Evolutionary conservation across 176 grass and related monocot species (phyloP), one percentile per base, ranked within the genome.

Genomic region (Oryza meridionalis): DNA sequence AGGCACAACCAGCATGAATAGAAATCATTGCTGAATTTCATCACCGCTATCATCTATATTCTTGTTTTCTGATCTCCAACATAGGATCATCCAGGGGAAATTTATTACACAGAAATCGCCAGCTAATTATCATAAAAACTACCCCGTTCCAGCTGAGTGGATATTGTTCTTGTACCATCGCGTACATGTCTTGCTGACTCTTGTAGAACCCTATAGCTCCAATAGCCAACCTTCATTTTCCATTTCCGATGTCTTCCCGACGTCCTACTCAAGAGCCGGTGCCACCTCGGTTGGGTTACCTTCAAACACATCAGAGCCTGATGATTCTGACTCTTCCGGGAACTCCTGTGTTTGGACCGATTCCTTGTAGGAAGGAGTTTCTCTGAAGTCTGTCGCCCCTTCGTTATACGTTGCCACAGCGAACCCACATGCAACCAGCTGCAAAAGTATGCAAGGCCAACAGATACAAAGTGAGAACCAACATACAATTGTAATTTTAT

Each of bases 281-380:
- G 93, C 96, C 49, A 90, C 96, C 87, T 99, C 96, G 31, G 96
- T 99, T 38, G 96, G 96, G 72, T 99, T 99, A 33, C 89, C 93
- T 79, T 99, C 96, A 46, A 99, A 99, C 49, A 99, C 93, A n/a
- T 99, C 96, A 12, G 88, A 72, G 31, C 85, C 33, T 38, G 96
- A 96, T 65, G 89, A 89, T 59, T 99, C 93, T n/a, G 96, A 76
- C 43, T 94, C 93, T 74, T 99, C 91, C 17, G 94, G 81, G 77
- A 99, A 90, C 84, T 99, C 91, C 78, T 89, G 88, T 10, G 84
- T 72, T 63, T 86, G 89, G 16, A 74, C 31, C 0, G 96, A 99
- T 45, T 99, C 96, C 86, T 99, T 99, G 78, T 90, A 99, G 24
- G 92, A 72, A 55, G 90, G 90, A 50, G 96, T 96, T 66, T 99